Conservation (phyloP, 768 basidiomycete genomes). For the Kwoniella sp. region DNA sequence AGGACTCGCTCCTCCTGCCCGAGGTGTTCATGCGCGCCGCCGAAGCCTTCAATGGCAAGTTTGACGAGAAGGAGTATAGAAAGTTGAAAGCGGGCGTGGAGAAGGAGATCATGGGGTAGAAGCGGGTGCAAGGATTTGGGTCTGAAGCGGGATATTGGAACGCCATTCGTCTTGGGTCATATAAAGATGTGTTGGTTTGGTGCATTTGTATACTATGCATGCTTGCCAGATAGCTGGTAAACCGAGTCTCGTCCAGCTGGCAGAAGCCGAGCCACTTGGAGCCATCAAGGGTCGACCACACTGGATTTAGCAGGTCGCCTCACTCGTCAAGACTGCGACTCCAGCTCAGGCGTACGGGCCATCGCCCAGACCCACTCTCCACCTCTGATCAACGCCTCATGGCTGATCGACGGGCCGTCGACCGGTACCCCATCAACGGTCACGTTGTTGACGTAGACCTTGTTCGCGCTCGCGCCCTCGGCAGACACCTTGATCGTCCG, state of each 20-base stretch:
- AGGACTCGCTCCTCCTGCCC: conserved; percentile 37
- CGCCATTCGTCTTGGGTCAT: too few relatives aligned
- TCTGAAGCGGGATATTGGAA: too few relatives aligned
- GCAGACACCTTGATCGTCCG: conserved; percentile 57
- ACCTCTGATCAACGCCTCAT: conserved; percentile 61
- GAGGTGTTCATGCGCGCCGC: conserved; percentile 39
- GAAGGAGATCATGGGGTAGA: conserved; percentile 32
- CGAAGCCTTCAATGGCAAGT: conserved; percentile 35
- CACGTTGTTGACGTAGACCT: conserved; percentile 62
- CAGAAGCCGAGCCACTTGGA: too few relatives aligned
- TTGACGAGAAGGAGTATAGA: conserved; percentile 39
- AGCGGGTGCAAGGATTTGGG: too few relatives aligned
- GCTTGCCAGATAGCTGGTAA: too few relatives aligned
- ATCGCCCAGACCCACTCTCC: conserved; percentile 64
- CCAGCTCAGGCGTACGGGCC: conserved; percentile 57
- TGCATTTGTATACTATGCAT: too few relatives aligned
- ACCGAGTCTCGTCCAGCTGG: too few relatives aligned
- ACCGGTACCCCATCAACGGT: conserved; percentile 57
- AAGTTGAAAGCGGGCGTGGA: conserved; percentile 32
- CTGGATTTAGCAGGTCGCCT: too few relatives aligned
- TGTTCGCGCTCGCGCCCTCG: conserved; percentile 56
- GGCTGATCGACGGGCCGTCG: conserved; percentile 56
- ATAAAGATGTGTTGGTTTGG: too few relatives aligned
- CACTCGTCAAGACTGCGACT: too few relatives aligned
- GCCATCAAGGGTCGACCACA: conserved; percentile 55